phyloP scores from a whole-genome alignment of 75 land plant genomes.

The Cupressus sempervirens region DNA sequence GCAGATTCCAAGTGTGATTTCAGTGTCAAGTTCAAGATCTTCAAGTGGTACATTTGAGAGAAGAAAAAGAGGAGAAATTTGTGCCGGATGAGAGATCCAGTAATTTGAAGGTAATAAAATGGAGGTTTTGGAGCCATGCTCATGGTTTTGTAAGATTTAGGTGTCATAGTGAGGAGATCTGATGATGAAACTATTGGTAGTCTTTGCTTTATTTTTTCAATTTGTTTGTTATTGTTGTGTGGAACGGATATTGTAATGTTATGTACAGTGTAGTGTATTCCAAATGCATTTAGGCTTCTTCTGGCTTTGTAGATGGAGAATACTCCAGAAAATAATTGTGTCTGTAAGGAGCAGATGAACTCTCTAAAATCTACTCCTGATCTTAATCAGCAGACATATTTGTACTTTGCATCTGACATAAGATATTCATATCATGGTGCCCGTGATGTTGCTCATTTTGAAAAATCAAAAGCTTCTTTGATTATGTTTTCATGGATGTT shows the following conservation, averaged over 20 bases:
- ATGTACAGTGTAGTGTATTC: neutral
- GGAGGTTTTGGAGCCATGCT: neutral
- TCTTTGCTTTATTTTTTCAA: neutral
- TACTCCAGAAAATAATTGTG: neutral
- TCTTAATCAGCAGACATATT: neutral
- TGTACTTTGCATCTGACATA: neutral
- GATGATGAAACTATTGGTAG: neutral
- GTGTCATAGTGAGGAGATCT: neutral
- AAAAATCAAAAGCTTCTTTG: neutral
- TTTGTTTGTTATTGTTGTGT: neutral
- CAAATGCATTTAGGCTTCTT: neutral
- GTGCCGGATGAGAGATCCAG: neutral
- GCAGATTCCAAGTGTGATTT: constrained; percentile 29
- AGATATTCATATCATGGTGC: neutral
- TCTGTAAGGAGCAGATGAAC: neutral
- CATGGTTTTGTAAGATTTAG: neutral
- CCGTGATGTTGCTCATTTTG: neutral
- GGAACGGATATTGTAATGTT: neutral
- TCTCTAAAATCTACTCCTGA: neutral
- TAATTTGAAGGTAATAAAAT: neutral
- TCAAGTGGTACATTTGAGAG: neutral
- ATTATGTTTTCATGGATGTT: neutral
- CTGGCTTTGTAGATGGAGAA: neutral
- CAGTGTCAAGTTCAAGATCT: constrained; percentile 38
- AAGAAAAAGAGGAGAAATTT: neutral